Evolutionary conservation across 805 yeast species (phyloP), one percentile per base, ranked within the genome.

Genomic region (Saturnispora zaruensis): DNA sequence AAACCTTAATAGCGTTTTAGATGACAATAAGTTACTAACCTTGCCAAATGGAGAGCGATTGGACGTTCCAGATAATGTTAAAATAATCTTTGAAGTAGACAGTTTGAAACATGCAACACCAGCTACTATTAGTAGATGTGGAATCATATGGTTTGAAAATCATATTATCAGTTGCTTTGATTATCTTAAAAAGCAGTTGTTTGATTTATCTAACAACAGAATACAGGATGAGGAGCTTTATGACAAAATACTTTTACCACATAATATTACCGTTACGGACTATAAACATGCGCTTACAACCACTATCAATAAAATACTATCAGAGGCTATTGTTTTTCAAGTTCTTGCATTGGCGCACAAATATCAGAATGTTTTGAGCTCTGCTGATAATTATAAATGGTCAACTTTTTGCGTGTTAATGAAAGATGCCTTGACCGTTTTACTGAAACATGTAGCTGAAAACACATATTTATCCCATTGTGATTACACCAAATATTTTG

Each of bases 71-170:
- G 57, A 66, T 0, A 82, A 83, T 55, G 73, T 87, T 4, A 72
- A 77, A 21, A 61, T 91, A 11, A 57, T 89, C 0, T 89, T 91
- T 67, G 98, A 91, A 60, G 87, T 86, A 4, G 84, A 83, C 44
- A 71, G 65, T 42, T 64, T 91, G 47, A 62, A 67, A 2, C 69
- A 76, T 55, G 85, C 96, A 0, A 91, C 98, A 0, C 87, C 87
- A 0, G 98, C 98, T 0, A 91, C 98, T 0, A 76, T 91, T 23
- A 87, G 93, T 64, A 76, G 98, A 62, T 90, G 97, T 71, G 96
- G 96, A 3, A 81, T 91, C 76, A 70, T 90, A 1, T 85, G 89
- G 82, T 67, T 87, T 56, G 81, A 79, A n/a, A 57, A 59, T 2
- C 26, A 46, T 2, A 25, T 60, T 8, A 53, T 53, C 41, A 44